Evolutionary conservation across 148 eudicot species (phyloP), one percentile per base, ranked within the genome.

Genomic region (Rhododendron simsii): DNA sequence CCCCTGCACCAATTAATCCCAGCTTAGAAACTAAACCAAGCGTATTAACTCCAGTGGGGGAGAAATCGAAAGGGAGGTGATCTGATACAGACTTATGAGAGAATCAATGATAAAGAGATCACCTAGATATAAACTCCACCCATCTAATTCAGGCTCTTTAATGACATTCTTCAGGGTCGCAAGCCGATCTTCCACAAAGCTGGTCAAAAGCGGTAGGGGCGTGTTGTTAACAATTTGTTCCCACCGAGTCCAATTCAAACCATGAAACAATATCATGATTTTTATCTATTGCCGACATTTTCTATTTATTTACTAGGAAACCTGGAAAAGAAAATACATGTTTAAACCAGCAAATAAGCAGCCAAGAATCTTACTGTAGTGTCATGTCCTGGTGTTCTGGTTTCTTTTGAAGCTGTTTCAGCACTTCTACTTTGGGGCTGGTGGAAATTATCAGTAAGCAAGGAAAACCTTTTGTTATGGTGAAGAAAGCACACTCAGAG

Each of bases 141-240:
- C 88, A 69, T 93, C 92, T 85, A 97, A 87, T 81, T 94, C 98
- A 53, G 95, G 92, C 87, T 94, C 98, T 84, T 95, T 97, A 77
- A 97, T 97, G 55, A 97, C 99, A 90, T 97, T 97, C 91, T 93
- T 97, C 71, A 97, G 89, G 39, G 98, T 95, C 30, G 94, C 98
- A 59, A 97, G 93, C 26, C 99, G 95, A 86, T 97, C 99, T 91
- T 97, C 99, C 87, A 97, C 99, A 89, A 97, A 97, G 93, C 99
- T 96, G 93, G 78, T 83, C 78, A 89, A 87, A 39, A 35, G 1
- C 21, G 3, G 26, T 74, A 20, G 65, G 63, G 23, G 21, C 1
- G 1, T 0, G 18, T 53, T 53, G 23, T 82, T 15, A 83, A 59
- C 2, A 5, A 65, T 78, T 48, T 80, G 41, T 67, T n/a, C 16